These are phyloP conservation scores for Boletus smithii DNA, from an alignment of 1,284 basidiomycete species.

Conservation along the genomic window DNA sequence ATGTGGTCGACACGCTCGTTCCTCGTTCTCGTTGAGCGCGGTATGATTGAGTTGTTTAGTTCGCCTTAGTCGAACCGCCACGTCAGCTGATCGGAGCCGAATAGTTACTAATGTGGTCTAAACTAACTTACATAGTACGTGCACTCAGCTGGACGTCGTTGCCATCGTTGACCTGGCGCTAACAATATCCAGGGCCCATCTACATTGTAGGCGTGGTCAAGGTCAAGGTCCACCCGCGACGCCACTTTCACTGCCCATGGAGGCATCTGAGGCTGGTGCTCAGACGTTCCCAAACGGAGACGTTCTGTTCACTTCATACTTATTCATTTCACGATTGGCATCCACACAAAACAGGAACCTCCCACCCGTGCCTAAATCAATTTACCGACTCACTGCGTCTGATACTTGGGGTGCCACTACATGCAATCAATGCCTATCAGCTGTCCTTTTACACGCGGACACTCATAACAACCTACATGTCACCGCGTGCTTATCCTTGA, in stretches of 20 bases:
- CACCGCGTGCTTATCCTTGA: constrained; percentile 13
- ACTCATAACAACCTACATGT: constrained; percentile 9
- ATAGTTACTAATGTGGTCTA: no score
- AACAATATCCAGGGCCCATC: no score
- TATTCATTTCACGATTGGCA: neutral
- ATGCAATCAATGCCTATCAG: neutral
- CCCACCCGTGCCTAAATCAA: constrained; percentile 10
- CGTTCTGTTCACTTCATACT: no score
- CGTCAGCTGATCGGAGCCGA: no score
- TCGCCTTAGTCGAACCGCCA: neutral
- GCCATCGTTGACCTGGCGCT: no score
- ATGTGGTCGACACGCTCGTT: constrained; percentile 1
- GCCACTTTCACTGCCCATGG: neutral
- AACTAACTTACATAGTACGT: no score
- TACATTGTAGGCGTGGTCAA: no score
- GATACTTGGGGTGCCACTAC: constrained; percentile 1
- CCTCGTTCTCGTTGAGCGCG: constrained; percentile 3
- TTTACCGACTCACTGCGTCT: neutral
- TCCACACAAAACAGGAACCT: constrained; percentile 6
- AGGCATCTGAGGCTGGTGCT: neutral
- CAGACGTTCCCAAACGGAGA: neutral
- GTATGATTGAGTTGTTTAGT: constrained; percentile 4
- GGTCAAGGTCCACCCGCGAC: neutral
- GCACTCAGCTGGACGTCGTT: no score
- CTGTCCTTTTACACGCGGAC: no score